Conservation (phyloP, 2,329 filamentous ascomycete species). For the Plenodomus biglobosus region DNA sequence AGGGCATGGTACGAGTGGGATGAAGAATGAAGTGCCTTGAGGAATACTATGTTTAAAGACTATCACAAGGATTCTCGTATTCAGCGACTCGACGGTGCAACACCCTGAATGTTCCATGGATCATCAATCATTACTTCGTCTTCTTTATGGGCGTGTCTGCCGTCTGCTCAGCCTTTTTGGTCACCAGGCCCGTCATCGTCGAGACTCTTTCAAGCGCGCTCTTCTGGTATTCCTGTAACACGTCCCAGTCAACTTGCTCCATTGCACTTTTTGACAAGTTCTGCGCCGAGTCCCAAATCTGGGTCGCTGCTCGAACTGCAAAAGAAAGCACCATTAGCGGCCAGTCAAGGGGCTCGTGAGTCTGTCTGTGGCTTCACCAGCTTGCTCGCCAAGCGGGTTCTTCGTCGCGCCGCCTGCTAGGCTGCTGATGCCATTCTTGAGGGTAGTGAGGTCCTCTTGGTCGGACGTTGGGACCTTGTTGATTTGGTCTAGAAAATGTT, state of each 20-base stretch:
- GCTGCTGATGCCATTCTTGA: constrained; percentile 43
- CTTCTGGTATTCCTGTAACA: constrained; percentile 15
- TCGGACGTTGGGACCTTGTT: constrained; percentile 44
- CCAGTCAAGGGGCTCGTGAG: constrained; percentile 43
- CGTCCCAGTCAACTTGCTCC: constrained; percentile 12
- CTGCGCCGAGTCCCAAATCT: constrained; percentile 26
- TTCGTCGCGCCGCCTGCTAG: constrained; percentile 37
- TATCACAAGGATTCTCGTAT: background rate
- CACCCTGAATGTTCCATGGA: background rate
- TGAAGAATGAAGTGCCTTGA: constrained; percentile 3
- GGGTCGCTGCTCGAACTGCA: constrained; percentile 28
- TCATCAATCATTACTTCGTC: constrained; percentile 7
- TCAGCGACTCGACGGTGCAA: background rate
- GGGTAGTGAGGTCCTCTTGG: constrained; percentile 41
- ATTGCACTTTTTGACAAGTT: constrained; percentile 17
- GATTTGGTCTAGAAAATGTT: constrained; percentile 39
- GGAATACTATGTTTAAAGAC: background rate
- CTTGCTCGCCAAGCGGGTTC: constrained; percentile 42
- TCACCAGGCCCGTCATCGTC: constrained; percentile 18
- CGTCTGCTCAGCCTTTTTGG: constrained; percentile 7
- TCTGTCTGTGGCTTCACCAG: constrained; percentile 41
- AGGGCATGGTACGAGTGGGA: constrained; percentile 4
- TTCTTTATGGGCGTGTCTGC: constrained; percentile 4
- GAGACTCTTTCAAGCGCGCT: constrained; percentile 22
- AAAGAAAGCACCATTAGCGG: constrained; percentile 32